These are phyloP conservation scores for Diatrype stigma DNA, from an alignment of 2,329 filamentous ascomycete genomes.

Conservation along the genomic window DNA sequence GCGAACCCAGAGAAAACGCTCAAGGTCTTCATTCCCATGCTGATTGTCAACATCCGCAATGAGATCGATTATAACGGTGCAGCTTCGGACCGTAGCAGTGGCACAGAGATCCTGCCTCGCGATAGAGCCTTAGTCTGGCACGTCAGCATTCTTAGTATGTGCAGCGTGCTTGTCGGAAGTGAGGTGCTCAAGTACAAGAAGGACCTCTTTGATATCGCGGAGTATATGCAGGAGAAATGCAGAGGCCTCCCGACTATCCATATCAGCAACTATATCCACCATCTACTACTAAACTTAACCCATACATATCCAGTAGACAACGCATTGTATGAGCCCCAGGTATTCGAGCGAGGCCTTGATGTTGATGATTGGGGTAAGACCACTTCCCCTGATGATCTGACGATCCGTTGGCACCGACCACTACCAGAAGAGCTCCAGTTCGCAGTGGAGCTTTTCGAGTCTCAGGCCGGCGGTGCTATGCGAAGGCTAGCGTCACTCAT, in stretches of 20 bases:
- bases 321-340: constrained; percentile 76
- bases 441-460: constrained; percentile 82
- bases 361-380: constrained; percentile 80
- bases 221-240: constrained; percentile 96
- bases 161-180: constrained; percentile 89
- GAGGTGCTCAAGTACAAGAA: constrained; percentile 86
- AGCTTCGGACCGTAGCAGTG: constrained; percentile 89
- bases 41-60: constrained; percentile 86
- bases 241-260: constrained; percentile 91
- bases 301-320: constrained; percentile 92
- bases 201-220: constrained; percentile 84
- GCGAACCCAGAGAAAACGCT: constrained; percentile 91
- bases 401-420: constrained; percentile 88
- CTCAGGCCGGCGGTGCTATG: constrained; percentile 74
- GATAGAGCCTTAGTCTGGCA: constrained; percentile 96
- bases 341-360: constrained; percentile 66
- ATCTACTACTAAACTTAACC: constrained; percentile 89
- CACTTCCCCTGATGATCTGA: constrained; percentile 70
- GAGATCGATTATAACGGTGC: constrained; percentile 97
- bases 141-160: constrained; percentile 95
- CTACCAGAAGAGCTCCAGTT: constrained; percentile 77
- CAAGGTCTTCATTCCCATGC: constrained; percentile 83
- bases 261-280: constrained; percentile 96
- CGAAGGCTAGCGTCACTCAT: constrained; percentile 74
- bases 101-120: constrained; percentile 86